Evolutionary conservation across 345 rosid species (phyloP), one percentile per base, ranked within the genome.

Genomic region (Sonneratia caseolaris): DNA sequence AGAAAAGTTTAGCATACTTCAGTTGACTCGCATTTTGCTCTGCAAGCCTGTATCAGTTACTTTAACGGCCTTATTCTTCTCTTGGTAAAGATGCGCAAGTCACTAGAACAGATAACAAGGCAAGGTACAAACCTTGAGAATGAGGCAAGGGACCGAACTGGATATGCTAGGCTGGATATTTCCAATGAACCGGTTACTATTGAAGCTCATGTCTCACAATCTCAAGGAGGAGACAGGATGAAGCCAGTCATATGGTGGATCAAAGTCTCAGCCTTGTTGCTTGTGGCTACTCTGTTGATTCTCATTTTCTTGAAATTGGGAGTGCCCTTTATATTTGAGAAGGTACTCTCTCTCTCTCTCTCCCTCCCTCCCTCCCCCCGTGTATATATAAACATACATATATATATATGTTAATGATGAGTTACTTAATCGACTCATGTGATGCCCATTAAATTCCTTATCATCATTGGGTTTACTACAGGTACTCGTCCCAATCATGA

Each of bases 401-500:
- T 53, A 27, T 27, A 27, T 1, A 27, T 27, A 53, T 53, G n/a
- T 38, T 38, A 13, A 22, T 57, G 56, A 45, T 10, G 51, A 48
- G 7, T 61, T 13, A 45, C 37, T 68, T 24, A 24, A 15, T 68
- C 36, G 13, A 21, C 27, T 45, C 53, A 49, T 12, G 36, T 36
- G 43, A 38, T 67, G 35, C 32, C 64, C 59, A 18, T 53, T 19
- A n/a, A 53, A 21, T 4, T 57, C 4, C 38, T 62, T 1, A 62
- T 14, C 5, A 14, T 35, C 19, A 7, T 6, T 70, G 36, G 6
- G 68, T 75, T 47, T 14, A 38, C 40, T 82, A 75, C 75, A 95
- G 99, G 87, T 92, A 77, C 91, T 95, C 66, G 64, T 81, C 73
- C 99, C 99, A 14, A 81, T 91, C 6, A 73, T 95, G 91, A 81